phyloP scores from a whole-genome alignment of 129 eudicot genomes.

The Lonicera japonica region DNA sequence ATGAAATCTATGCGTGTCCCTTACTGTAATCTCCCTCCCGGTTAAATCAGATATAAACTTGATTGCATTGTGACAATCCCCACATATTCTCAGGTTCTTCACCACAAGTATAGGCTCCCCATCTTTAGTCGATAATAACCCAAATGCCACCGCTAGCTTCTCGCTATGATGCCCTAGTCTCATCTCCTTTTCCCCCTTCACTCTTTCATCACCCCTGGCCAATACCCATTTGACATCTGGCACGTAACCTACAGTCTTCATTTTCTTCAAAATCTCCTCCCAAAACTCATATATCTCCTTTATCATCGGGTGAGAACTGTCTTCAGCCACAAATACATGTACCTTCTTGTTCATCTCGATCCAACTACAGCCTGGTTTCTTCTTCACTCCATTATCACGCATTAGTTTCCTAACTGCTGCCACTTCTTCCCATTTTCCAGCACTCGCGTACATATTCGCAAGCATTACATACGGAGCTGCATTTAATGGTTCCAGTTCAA shows the following conservation, averaged over 20 bases:
- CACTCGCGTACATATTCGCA: conserved; percentile 53
- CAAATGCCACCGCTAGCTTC: conserved; percentile 76
- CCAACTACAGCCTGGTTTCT: conserved; percentile 94
- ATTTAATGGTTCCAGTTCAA: conserved; percentile 54
- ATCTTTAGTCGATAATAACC: conserved; percentile 47
- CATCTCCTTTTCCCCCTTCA: conserved; percentile 38
- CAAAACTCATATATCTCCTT: conserved; percentile 43
- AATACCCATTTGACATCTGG: conserved; percentile 51
- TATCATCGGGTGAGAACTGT: conserved; percentile 63
- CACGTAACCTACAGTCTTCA: conserved; percentile 56
- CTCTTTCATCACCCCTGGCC: conserved; percentile 37
- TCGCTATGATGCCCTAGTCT: conserved; percentile 61
- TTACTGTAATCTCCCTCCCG: conserved; percentile 66
- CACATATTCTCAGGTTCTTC: conserved; percentile 78
- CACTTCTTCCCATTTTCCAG: conserved; percentile 66
- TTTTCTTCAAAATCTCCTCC: conserved; percentile 45
- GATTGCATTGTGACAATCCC: conserved; percentile 73
- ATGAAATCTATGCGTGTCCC: conserved; percentile 83
- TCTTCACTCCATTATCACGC: conserved; percentile 52
- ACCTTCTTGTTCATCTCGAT: conserved; percentile 62
- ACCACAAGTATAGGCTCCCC: conserved; percentile 51
- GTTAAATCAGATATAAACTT: conserved; percentile 56
- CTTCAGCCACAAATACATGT: conserved; percentile 77
- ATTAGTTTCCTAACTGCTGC: conserved; percentile 46
- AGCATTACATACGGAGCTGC: conserved; percentile 75